Percentiles rank a stretch among this genome's conserved stretches.
phyloP scores from a whole-genome alignment of 1,139 yeast genomes.

The Scheffersomyces lignicola region DNA sequence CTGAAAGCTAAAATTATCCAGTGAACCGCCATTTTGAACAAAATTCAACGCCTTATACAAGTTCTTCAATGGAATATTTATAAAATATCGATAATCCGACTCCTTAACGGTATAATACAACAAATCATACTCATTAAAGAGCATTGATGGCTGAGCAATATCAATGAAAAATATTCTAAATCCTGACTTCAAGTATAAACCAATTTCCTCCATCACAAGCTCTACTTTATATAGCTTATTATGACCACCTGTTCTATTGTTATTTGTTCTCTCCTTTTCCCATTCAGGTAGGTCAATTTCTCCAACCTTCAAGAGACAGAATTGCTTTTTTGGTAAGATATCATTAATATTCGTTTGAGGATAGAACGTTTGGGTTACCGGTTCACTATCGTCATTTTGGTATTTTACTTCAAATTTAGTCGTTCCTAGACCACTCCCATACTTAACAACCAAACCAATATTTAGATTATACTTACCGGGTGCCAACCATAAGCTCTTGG shows the following conservation, averaged over 20 bases:
- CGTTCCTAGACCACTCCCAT: conserved; percentile 59
- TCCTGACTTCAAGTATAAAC: conserved; percentile 55
- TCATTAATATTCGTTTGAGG: conserved; percentile 62
- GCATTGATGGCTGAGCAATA: conserved; percentile 43
- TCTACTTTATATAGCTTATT: conserved; percentile 39
- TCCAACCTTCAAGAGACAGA: conserved; percentile 55
- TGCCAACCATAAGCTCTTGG: conserved; percentile 47
- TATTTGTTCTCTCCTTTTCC: background rate
- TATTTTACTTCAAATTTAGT: conserved; percentile 51
- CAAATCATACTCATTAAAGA: conserved; percentile 46
- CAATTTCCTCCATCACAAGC: conserved; percentile 60
- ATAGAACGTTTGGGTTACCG: conserved; percentile 39
- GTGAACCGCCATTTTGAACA: conserved; percentile 29
- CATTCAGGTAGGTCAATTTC: conserved; percentile 33
- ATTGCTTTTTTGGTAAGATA: conserved; percentile 52
- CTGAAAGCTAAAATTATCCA: conserved; percentile 18
- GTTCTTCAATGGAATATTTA: conserved; percentile 44
- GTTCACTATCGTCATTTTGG: conserved; percentile 21
- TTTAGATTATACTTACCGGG: conserved; percentile 54
- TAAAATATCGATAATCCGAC: conserved; percentile 42
- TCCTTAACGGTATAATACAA: conserved; percentile 43
- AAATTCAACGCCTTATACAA: conserved; percentile 40
- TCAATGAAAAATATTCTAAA: conserved; percentile 60
- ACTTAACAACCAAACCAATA: conserved; percentile 53
- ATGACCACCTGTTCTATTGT: conserved; percentile 9